These are phyloP conservation scores for Penicillium bialowiezense DNA, from an alignment of 495 filamentous ascomycete genomes.

Conservation along the genomic window DNA sequence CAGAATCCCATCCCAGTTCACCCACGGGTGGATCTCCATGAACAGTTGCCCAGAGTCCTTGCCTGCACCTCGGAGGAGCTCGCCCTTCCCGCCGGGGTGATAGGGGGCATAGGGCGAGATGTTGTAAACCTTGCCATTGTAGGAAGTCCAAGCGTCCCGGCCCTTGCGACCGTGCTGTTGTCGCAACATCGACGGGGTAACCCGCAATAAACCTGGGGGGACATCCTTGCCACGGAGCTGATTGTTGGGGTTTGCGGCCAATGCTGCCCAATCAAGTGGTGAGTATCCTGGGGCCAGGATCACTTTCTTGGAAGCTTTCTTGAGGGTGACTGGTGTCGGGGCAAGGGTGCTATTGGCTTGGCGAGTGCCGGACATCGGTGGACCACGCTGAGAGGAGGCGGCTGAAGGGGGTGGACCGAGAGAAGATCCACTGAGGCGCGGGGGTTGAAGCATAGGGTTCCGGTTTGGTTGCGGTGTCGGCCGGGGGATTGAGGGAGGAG, in stretches of 20 bases:
- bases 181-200: conserved; percentile 77
- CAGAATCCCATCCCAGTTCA: conserved; percentile 95
- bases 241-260: conserved; percentile 59
- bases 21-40: conserved; percentile 93
- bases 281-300: conserved; percentile 82
- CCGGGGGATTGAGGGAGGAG: conserved; percentile 35
- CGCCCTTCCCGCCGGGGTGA: conserved; percentile 87
- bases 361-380: conserved; percentile 23
- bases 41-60: conserved; percentile 71
- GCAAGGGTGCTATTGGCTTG: conserved; percentile 36
- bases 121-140: conserved; percentile 89
- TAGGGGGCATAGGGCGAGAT: conserved; percentile 85
- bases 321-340: conserved; percentile 34
- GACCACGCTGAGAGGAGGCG: conserved; percentile 30
- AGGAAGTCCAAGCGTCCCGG: conserved; percentile 82
- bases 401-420: conserved; percentile 35
- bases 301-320: conserved; percentile 59
- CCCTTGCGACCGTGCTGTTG: conserved; percentile 74
- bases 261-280: conserved; percentile 91
- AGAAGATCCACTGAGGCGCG: conserved; percentile 14
- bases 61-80: conserved; percentile 78
- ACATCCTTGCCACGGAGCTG: conserved; percentile 63
- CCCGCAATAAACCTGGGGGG: conserved; percentile 53
- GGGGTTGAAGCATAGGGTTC: conserved; percentile 12
- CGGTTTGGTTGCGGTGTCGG: conserved; percentile 21